phyloP scores from a whole-genome alignment of 2,329 filamentous ascomycete species.

The Talaromyces sp. region DNA sequence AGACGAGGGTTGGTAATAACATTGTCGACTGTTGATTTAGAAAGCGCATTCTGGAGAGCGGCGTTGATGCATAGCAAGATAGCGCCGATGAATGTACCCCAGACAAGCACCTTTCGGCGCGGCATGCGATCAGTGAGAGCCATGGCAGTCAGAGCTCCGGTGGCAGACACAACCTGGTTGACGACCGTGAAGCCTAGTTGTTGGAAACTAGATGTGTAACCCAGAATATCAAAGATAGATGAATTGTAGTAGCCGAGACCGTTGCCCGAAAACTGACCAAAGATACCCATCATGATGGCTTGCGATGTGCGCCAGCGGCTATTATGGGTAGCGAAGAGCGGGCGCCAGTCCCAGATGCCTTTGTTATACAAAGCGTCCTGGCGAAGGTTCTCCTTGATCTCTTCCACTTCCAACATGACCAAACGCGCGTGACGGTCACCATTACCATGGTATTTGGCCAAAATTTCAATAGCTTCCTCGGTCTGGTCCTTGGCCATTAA shows the following conservation, averaged over 20 bases:
- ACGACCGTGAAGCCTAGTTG: slow-evolving; percentile 50
- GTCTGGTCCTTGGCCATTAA: slow-evolving; percentile 31
- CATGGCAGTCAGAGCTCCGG: slow-evolving; percentile 47
- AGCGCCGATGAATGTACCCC: slow-evolving; percentile 37
- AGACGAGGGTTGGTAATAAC: slow-evolving; percentile 22
- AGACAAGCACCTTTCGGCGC: slow-evolving; percentile 46
- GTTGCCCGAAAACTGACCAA: slow-evolving; percentile 52
- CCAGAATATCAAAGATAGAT: slow-evolving; percentile 40
- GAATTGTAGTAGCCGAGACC: slow-evolving; percentile 53
- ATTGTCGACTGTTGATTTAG: background rate
- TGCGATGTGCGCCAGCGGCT: slow-evolving; percentile 50
- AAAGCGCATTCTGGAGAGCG: slow-evolving; percentile 26
- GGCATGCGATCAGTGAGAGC: slow-evolving; percentile 46
- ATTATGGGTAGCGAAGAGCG: slow-evolving; percentile 43
- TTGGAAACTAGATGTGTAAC: slow-evolving; percentile 26
- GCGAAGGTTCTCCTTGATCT: slow-evolving; percentile 43
- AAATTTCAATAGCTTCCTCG: slow-evolving; percentile 58
- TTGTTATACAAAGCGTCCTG: slow-evolving; percentile 47
- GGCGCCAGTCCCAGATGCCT: slow-evolving; percentile 47
- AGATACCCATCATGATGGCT: slow-evolving; percentile 51
- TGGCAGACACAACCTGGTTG: slow-evolving; percentile 46
- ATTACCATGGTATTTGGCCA: slow-evolving; percentile 62
- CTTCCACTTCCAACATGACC: slow-evolving; percentile 41
- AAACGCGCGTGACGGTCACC: slow-evolving; percentile 55
- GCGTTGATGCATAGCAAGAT: slow-evolving; percentile 35